Percentiles rank a stretch among this genome's conserved stretches.
These are phyloP conservation scores for Phytophthora colocasiae DNA, from an alignment of 352 stramenopile genomes.

Conservation along the genomic window DNA sequence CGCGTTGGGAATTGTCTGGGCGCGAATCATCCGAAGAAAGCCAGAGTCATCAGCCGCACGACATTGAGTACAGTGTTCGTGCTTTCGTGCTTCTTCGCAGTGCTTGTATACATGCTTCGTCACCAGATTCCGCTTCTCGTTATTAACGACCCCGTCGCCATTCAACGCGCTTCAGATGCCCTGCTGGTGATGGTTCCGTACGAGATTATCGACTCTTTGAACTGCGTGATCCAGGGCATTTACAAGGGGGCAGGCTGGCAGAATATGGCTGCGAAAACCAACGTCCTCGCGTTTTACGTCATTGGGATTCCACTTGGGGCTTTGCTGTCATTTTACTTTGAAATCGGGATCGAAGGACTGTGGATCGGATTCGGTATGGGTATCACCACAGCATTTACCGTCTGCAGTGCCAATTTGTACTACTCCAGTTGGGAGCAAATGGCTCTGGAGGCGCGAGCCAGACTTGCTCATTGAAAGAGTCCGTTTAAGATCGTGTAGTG, in stretches of 20 bases:
- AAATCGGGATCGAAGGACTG: constrained; percentile 66
- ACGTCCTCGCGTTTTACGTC: constrained; percentile 82
- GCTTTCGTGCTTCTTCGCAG: constrained; percentile 47
- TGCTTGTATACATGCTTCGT: constrained; percentile 48
- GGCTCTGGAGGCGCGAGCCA: constrained; percentile 51
- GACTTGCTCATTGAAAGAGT: constrained; percentile 46
- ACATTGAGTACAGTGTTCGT: constrained; percentile 51
- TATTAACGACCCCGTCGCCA: constrained; percentile 58
- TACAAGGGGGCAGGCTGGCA: constrained; percentile 79
- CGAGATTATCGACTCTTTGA: constrained; percentile 80
- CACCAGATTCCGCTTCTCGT: constrained; percentile 59
- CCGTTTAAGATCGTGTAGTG: too few species aligned
- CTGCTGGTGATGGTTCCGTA: constrained; percentile 78
- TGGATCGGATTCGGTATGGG: constrained; percentile 80
- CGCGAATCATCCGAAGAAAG: constrained; percentile 75
- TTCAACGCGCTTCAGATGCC: constrained; percentile 52
- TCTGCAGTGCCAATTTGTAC: constrained; percentile 58
- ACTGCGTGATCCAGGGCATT: constrained; percentile 79
- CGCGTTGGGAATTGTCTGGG: constrained; percentile 82
- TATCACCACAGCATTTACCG: constrained; percentile 46
- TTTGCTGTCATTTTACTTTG: constrained; percentile 62
- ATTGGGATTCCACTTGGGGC: constrained; percentile 77
- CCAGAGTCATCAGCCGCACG: constrained; percentile 60
- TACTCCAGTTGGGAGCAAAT: constrained; percentile 71
- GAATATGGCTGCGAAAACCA: constrained; percentile 72